Evolutionary conservation across 805 yeast genomes (phyloP), one percentile per base, ranked within the genome.

Genomic region (Komagataella phaffii): DNA sequence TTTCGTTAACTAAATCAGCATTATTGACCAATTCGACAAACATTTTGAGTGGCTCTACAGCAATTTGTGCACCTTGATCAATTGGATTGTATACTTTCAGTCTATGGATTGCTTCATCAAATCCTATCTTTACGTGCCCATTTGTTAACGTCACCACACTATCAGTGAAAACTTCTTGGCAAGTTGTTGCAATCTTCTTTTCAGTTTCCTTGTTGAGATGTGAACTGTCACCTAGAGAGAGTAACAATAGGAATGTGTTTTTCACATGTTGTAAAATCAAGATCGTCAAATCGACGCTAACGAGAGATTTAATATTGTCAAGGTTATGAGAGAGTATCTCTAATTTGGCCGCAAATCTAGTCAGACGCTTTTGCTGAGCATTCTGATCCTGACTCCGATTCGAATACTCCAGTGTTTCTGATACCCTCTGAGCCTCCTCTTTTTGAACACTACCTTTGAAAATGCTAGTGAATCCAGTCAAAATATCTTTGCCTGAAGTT

Each of bases 1-100:
- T 88, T 63, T 91, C 97, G 59, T 88, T 83, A 19, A 93, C 87
- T 53, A 91, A 70, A 64, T 91, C 99, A 3, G 96, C 97, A 54
- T 88, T 82, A 58, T 90, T 93, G 43, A 93, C 93, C 52, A 93
- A 74, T 62, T 91, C 97, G 17, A 95, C 85, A 59, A 93, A 91
- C 47, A 86, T 79, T 0, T 84, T 84, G 51, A 91, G 71, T 0
- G 98, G 98, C 55, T 85, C 95, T n/a, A 86, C 83, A 60, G 53
- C n/a, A 47, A 43, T 7, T 23, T 53, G 40, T 50, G 53, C 43
- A 19, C 70, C 44, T 49, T 61, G 56, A 49, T 66, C 65, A 40
- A 68, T 62, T 0, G 96, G 91, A 54, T 85, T 81, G 59, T 89
- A 91, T 44, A 79, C 76, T 51, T 80, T 75, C 53, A 91, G 68